Evolutionary conservation across 2,329 filamentous ascomycete genomes (phyloP).

Genomic region (Arachnopeziza araneosa): DNA sequence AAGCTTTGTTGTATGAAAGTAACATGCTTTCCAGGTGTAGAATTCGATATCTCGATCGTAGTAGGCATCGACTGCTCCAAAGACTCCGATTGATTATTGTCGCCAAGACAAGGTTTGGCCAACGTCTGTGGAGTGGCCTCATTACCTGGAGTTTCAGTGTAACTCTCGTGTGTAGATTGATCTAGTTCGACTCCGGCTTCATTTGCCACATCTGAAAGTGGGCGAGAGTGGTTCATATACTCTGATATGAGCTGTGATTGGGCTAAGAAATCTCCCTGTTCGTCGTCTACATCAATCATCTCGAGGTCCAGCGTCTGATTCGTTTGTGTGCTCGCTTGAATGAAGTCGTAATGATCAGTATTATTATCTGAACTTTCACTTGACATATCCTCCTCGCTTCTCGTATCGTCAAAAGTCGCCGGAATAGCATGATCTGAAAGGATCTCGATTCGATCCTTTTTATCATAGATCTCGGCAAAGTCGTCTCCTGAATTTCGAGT

Average conservation of each 20-base stretch:
- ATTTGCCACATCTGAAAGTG: too few relatives aligned
- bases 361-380: not conserved
- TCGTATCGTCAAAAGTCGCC: not conserved
- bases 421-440: not conserved
- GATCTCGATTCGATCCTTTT: not conserved
- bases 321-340: not conserved
- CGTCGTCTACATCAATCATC: not conserved
- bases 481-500: not conserved
- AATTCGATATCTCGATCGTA: not conserved
- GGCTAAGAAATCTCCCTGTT: not conserved
- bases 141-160: not conserved
- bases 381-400: not conserved
- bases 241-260: not conserved
- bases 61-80: not conserved
- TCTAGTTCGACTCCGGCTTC: not conserved
- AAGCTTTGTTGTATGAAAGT: not conserved
- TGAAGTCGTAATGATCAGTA: not conserved
- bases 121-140: not conserved
- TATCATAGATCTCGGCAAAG: not conserved
- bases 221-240: not conserved
- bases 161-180: not conserved
- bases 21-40: not conserved
- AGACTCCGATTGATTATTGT: not conserved
- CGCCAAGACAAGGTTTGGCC: not conserved
- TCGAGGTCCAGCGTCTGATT: not conserved